Evolutionary conservation across 306 rosid species (phyloP), one percentile per base, ranked within the genome.

Genomic region (Vachellia collinsii): DNA sequence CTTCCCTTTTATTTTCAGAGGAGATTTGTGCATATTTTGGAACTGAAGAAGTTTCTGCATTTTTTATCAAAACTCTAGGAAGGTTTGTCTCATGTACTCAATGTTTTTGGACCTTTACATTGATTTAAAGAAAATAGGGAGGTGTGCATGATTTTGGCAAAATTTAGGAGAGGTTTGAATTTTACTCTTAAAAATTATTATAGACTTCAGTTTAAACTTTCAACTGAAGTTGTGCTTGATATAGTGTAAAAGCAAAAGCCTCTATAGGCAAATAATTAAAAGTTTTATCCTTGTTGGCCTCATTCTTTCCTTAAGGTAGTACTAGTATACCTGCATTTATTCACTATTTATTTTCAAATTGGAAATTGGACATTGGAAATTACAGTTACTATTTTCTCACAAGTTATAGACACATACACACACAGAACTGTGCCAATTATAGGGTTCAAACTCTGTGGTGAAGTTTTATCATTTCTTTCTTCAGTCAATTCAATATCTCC

Each of bases 391-490:
- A 0, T n/a, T 62, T 61, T 5, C 56, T 8, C 39, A 12, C 36
- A 77, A 82, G 74, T 62, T 20, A 63, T 42, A 47, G 63, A 34
- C 12, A 43, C 12, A 34, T 20, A 63, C 42, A 47, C 63, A 34
- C 12, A 43, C 12, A 34, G n/a, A 78, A 36, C 37, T 37, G 59
- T 17, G 70, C 16, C 38, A 22, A 25, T 34, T 46, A 70, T 14
- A 25, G 47, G 47, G 48, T 73, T 16, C 74, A 41, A 37, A 34
- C 23, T 22, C 70, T 11, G 50, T 1, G 41, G 69, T 20, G 53
- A 29, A 44, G 17, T 58, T 47, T 2, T 10, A 58, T 46, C 22
- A 37, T 23, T 29, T n/a, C 41, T 77, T 77, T 50, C 51, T 70
- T 42, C 74, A 50, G 19, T 62, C 61, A 70, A 61, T 59, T 69